phyloP scores from a whole-genome alignment of 2,329 filamentous ascomycete genomes.

The Lasiodiplodia gonubiensis region DNA sequence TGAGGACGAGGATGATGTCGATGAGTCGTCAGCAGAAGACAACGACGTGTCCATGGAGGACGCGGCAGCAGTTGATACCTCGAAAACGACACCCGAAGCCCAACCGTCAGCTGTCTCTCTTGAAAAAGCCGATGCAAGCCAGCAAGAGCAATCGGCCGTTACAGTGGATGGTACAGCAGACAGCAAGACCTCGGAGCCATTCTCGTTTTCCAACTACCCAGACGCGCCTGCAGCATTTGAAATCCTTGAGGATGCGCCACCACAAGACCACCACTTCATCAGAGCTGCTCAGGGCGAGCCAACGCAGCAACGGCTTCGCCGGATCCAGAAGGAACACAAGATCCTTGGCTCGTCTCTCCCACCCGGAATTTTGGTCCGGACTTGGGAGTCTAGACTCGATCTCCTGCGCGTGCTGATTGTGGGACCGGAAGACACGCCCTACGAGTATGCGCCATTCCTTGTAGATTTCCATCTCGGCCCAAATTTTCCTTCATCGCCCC shows the following conservation, averaged over 20 bases:
- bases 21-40: conserved; percentile 46
- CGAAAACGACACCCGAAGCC: conserved; percentile 43
- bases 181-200: conserved; percentile 26
- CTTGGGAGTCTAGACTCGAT: conserved; percentile 65
- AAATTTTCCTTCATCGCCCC: conserved; percentile 59
- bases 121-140: neutral
- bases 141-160: neutral
- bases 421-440: conserved; percentile 64
- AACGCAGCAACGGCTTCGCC: conserved; percentile 53
- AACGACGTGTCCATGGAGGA: conserved; percentile 44
- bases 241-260: conserved; percentile 45
- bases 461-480: conserved; percentile 61
- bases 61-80: conserved; percentile 37
- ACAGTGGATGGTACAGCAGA: conserved; percentile 24
- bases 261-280: conserved; percentile 47
- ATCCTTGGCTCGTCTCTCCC: conserved; percentile 63
- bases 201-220: conserved; percentile 27
- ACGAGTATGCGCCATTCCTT: conserved; percentile 66
- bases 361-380: conserved; percentile 62
- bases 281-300: conserved; percentile 33
- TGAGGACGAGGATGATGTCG: conserved; percentile 34
- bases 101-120: conserved; percentile 37
- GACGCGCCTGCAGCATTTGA: conserved; percentile 38
- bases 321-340: conserved; percentile 63
- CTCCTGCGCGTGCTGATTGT: conserved; percentile 64